Evolutionary conservation across 225 moss, liverwort and hornwort species (phyloP).

Genomic region (Physcomitrium patens): DNA sequence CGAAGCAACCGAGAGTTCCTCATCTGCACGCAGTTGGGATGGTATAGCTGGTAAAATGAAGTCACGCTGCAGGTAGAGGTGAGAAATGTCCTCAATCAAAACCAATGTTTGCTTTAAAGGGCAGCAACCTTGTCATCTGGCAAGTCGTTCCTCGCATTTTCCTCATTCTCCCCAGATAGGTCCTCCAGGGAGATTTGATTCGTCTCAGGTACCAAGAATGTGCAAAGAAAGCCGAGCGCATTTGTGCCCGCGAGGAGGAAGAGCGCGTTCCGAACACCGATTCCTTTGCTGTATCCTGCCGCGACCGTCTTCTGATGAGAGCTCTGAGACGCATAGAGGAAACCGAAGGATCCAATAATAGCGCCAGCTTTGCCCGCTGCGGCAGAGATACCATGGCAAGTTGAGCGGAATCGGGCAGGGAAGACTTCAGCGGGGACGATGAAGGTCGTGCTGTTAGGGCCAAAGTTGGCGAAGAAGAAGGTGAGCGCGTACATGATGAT

Average conservation of each 20-base stretch:
- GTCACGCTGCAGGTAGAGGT: too few relatives aligned
- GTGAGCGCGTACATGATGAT: constrained; percentile 48
- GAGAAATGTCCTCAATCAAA: too few relatives aligned
- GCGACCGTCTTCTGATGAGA: not conserved
- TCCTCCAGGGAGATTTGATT: constrained; percentile 59
- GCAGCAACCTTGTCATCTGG: not conserved
- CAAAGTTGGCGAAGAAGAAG: constrained; percentile 66
- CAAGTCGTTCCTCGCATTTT: not conserved
- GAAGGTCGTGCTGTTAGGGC: constrained; percentile 66
- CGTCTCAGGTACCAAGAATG: constrained; percentile 67
- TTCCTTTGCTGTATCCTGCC: constrained; percentile 38
- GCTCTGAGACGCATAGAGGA: constrained; percentile 50
- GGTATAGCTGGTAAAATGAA: too few relatives aligned
- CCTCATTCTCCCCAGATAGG: constrained; percentile 55
- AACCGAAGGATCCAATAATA: constrained; percentile 61
- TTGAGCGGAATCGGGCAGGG: constrained; percentile 67
- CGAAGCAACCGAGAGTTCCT: not conserved
- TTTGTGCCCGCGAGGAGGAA: constrained; percentile 39
- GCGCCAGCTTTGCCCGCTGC: constrained; percentile 59
- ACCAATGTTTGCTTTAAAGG: too few relatives aligned
- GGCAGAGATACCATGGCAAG: constrained; percentile 69
- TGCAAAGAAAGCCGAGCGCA: constrained; percentile 30
- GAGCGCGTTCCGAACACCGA: constrained; percentile 43
- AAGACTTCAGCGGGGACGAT: constrained; percentile 69
- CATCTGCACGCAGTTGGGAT: too few relatives aligned